phyloP scores from a whole-genome alignment of 768 basidiomycete species.

The Lentinula sp. region DNA sequence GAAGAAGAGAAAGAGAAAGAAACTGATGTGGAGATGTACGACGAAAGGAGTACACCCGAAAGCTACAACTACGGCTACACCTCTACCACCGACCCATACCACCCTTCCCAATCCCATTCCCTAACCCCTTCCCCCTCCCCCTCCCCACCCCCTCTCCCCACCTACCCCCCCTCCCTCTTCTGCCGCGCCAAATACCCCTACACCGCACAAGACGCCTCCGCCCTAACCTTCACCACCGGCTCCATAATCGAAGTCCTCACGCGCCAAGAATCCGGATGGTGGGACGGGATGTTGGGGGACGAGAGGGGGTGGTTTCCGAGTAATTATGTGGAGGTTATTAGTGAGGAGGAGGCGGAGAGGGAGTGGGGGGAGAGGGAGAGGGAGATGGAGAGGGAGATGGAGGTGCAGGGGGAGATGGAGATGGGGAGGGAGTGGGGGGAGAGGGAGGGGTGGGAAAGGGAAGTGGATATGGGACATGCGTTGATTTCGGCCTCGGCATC shows the following conservation, averaged over 20 bases:
- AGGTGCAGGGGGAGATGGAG: background rate
- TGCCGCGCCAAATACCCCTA: constrained; percentile 65
- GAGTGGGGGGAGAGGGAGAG: background rate
- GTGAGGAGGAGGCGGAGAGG: constrained; percentile 67
- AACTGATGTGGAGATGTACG: no score
- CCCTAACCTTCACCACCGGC: constrained; percentile 79
- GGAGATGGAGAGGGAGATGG: background rate
- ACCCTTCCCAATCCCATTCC: no score
- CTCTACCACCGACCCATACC: no score
- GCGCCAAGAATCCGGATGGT: constrained; percentile 92
- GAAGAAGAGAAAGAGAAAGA: no score
- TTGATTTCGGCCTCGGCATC: constrained; percentile 29
- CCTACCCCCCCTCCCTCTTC: background rate
- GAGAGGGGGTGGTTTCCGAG: constrained; percentile 97
- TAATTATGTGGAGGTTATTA: constrained; percentile 82
- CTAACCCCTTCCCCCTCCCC: no score
- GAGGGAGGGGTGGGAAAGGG: background rate
- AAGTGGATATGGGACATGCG: constrained; percentile 38
- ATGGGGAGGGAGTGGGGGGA: background rate
- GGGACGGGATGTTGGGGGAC: constrained; percentile 90
- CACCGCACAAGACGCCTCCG: constrained; percentile 79
- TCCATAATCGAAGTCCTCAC: constrained; percentile 94
- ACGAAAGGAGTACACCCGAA: no score
- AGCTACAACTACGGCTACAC: no score
- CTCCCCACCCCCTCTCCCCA: background rate